Evolutionary conservation across 2,329 filamentous ascomycete species (phyloP).

Genomic region (Aspergillus brasiliensis): DNA sequence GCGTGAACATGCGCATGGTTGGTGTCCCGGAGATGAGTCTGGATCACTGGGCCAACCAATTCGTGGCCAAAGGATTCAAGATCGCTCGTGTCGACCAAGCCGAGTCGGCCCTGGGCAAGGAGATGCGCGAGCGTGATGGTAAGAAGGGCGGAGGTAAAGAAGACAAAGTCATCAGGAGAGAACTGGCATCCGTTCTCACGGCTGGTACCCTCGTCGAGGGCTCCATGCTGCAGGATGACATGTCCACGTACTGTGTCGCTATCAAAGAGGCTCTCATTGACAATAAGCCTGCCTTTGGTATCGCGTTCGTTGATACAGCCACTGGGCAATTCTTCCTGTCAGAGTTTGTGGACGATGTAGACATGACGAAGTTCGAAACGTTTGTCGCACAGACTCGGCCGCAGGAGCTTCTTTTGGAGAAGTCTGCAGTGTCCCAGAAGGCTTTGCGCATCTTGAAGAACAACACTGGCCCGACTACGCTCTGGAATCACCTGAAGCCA

Average conservation of each 20-base stretch:
- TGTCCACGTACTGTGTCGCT: slow-evolving; percentile 93
- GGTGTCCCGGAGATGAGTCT: slow-evolving; percentile 93
- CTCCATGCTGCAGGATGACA: slow-evolving; percentile 95
- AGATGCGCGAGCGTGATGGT: slow-evolving; percentile 89
- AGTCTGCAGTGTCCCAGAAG: slow-evolving; percentile 81
- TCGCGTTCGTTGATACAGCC: slow-evolving; percentile 92
- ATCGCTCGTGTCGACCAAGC: slow-evolving; percentile 95
- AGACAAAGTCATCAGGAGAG: slow-evolving; percentile 90
- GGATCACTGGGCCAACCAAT: slow-evolving; percentile 97
- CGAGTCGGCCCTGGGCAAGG: slow-evolving; percentile 92
- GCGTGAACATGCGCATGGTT: slow-evolving; percentile 99
- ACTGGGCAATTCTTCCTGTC: slow-evolving; percentile 95
- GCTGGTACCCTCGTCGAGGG: slow-evolving; percentile 92
- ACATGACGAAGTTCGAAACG: slow-evolving; percentile 96
- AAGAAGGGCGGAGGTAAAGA: slow-evolving; percentile 61
- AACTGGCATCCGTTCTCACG: slow-evolving; percentile 88
- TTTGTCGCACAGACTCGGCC: slow-evolving; percentile 90
- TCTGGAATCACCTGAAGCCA: slow-evolving; percentile 92
- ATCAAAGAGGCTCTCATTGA: slow-evolving; percentile 79
- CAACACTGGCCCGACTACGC: slow-evolving; percentile 86
- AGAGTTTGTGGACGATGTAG: slow-evolving; percentile 85
- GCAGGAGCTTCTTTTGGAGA: slow-evolving; percentile 86
- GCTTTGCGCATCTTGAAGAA: slow-evolving; percentile 92
- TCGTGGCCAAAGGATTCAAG: slow-evolving; percentile 97
- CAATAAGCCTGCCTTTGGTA: slow-evolving; percentile 79